A percentile compares a stretch with the other conserved stretches of the same genome.
Conservation (phyloP, 176 grass and related monocot species). For the Pontederia paniculata region DNA sequence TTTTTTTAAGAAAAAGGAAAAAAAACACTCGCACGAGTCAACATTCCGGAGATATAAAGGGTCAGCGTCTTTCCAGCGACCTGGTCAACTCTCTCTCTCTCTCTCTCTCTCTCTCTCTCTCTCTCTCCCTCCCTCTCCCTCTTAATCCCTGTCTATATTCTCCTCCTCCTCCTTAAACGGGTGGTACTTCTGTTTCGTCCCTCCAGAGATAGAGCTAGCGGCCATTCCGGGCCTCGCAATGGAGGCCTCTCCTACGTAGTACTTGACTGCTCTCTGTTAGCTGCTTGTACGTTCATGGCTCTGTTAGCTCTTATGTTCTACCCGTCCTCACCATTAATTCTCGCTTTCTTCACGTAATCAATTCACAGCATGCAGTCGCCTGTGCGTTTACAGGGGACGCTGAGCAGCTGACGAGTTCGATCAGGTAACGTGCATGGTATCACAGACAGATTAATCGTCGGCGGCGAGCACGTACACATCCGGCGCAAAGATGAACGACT, state of each 20-base stretch:
- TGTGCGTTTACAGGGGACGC: no score
- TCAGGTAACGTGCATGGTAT: no score
- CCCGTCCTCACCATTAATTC: no score
- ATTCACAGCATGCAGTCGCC: no score
- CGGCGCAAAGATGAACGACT: constrained; percentile 17
- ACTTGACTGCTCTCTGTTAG: no score
- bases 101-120: not conserved
- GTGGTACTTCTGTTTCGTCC: not conserved
- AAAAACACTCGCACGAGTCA: no score
- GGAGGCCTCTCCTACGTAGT: no score
- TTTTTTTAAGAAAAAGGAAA: no score
- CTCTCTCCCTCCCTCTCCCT: not conserved
- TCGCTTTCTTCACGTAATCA: not conserved
- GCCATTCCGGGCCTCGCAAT: not conserved
- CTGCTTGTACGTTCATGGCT: not conserved
- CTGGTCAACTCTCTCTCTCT: not conserved
- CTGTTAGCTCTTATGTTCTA: not conserved
- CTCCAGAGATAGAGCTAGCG: not conserved
- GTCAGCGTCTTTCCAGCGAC: no score
- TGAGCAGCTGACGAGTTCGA: not conserved
- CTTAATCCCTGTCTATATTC: no score
- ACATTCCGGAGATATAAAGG: no score
- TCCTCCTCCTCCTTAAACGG: not conserved
- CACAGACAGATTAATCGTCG: no score
- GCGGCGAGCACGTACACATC: not conserved